A percentile compares a stretch with the other conserved stretches of the same genome.
Conservation (phyloP, 2,329 filamentous ascomycete genomes). For the Knufia fluminis region DNA sequence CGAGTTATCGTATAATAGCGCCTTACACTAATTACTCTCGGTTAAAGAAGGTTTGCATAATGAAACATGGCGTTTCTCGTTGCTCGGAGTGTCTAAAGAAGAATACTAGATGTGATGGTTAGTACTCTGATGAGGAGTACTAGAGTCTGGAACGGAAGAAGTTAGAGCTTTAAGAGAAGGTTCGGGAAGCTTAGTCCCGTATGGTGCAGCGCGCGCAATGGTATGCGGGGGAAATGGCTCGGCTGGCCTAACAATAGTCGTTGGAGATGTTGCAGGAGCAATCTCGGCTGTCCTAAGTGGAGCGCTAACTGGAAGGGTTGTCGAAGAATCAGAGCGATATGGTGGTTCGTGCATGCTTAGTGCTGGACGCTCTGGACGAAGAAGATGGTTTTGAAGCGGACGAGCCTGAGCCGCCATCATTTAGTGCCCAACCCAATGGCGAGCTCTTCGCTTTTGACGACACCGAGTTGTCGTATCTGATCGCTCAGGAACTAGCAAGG, state of each 20-base stretch:
- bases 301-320: background rate
- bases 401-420: background rate
- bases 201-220: too few species aligned
- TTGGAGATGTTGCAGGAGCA: background rate
- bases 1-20: background rate
- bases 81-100: background rate
- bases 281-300: background rate
- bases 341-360: background rate
- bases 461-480: background rate
- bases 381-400: background rate
- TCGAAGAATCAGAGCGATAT: background rate
- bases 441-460: background rate
- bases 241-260: too few species aligned
- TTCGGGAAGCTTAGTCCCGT: too few species aligned
- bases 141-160: background rate
- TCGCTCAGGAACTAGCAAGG: too few species aligned
- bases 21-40: background rate
- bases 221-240: too few species aligned
- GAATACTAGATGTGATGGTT: background rate
- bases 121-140: background rate
- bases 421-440: background rate
- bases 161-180: background rate
- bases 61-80: background rate
- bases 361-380: background rate
- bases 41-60: background rate